Evolutionary conservation across 192 early-diverging fungal species (phyloP), one percentile per base, ranked within the genome.

Genomic region (Geosiphon pyriformis): DNA sequence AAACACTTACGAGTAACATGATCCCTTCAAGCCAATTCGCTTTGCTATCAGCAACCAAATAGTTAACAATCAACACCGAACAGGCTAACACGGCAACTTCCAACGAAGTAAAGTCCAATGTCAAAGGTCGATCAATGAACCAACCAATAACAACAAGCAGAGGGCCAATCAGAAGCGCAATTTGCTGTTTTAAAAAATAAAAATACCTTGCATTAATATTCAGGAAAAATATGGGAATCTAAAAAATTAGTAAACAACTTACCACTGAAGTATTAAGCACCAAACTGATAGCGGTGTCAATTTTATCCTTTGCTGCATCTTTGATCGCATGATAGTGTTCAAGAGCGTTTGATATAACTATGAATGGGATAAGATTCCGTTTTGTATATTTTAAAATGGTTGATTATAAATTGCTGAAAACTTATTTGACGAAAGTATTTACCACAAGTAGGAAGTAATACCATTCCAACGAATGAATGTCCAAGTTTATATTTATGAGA

Each of bases 21-120:
- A 78, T 71, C 0, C 96, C 96, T 71, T 98, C 96, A 29, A 98
- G 77, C 93, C 93, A 98, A 78, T 97, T 95, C 0, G 88, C 89
- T 31, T 87, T 72, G 29, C 92, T 91, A 70, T 98, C 96, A 53
- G 74, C 65, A 68, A 90, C 84, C 31, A 91, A 74, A 70, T 88
- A 90, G 71, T 90, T 91, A 34, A 91, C 85, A 18, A 93, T 76
- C 53, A 92, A 69, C 4, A 92, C 89, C 2, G 83, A 82, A 47
- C 90, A 76, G 70, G 92, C 90, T 50, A 96, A 69, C 4, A 96
- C 83, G 7, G 85, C 82, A 4, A 89, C 90, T 61, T 93, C 90
- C 74, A 94, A 85, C 1, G 81, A 72, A 17, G 83, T 82, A 68
- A 98, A 98, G 70, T 84, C 85, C 12, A 98, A 81, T 17, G 88